Conservation (phyloP, 164 flowering plant genomes). For the Cinnamomum micranthum region DNA sequence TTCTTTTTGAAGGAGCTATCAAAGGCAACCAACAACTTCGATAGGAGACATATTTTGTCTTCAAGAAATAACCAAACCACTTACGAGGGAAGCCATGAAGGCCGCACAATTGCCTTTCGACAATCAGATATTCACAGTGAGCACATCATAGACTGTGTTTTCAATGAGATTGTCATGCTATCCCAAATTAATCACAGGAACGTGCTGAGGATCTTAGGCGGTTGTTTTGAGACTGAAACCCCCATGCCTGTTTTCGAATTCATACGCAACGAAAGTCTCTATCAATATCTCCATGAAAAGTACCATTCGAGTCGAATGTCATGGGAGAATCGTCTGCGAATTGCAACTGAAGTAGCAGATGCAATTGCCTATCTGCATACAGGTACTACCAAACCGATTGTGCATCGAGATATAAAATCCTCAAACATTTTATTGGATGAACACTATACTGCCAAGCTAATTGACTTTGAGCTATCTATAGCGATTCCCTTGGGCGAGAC, state of each 20-base stretch:
- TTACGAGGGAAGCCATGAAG: constrained; percentile 6
- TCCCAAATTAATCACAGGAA: constrained; percentile 34
- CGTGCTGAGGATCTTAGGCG: constrained; percentile 52
- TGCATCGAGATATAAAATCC: constrained; percentile 60
- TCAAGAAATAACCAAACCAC: too few relatives aligned
- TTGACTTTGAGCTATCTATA: constrained; percentile 59
- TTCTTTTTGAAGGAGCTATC: constrained; percentile 13
- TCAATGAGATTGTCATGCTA: constrained; percentile 4
- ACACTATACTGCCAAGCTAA: constrained; percentile 44
- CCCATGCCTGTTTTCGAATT: constrained; percentile 59
- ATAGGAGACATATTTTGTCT: not conserved
- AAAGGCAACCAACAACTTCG: constrained; percentile 6
- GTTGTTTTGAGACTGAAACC: constrained; percentile 52
- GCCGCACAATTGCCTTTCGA: not conserved
- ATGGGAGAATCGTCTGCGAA: constrained; percentile 44
- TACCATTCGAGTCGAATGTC: constrained; percentile 15
- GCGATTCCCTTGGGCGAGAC: constrained; percentile 35
- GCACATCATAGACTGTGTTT: not conserved
- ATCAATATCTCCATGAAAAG: constrained; percentile 41
- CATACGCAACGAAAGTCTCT: constrained; percentile 52
- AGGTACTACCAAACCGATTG: constrained; percentile 47
- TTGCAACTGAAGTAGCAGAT: constrained; percentile 54
- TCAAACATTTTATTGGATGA: constrained; percentile 61
- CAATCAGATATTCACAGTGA: not conserved
- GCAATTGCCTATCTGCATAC: constrained; percentile 63